A percentile compares a stretch with the other conserved stretches of the same genome.
These are phyloP conservation scores for Hepatocystis sp. DNA, from an alignment of 169 alveolate genomes.

Conservation along the genomic window DNA sequence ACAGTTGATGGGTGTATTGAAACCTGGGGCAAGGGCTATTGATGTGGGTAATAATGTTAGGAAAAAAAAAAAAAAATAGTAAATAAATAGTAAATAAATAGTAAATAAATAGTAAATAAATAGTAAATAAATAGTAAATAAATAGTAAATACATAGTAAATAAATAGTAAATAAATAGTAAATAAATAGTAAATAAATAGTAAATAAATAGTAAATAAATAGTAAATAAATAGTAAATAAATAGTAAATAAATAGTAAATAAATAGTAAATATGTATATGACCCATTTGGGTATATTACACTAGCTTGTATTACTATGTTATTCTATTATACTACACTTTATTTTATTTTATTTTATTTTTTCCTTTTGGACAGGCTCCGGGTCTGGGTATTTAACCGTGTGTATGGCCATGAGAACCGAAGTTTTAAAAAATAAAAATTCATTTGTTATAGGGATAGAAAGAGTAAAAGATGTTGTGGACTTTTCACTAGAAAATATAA, in stretches of 20 bases:
- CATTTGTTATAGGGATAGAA: conserved; percentile 67
- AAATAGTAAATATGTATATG: too few species aligned
- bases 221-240: too few species aligned
- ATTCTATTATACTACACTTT: too few species aligned
- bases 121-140: not conserved
- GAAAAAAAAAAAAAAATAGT: not conserved
- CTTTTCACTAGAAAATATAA: conserved; percentile 55
- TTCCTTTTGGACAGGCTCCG: conserved; percentile 32
- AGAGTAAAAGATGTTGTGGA: conserved; percentile 61
- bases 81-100: conserved; percentile 1
- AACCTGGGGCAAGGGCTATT: conserved; percentile 74
- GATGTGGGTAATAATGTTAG: conserved; percentile 45
- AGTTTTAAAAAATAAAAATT: conserved; percentile 53
- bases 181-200: too few species aligned
- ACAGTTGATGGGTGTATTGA: conserved; percentile 48
- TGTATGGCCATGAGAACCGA: conserved; percentile 72
- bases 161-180: too few species aligned
- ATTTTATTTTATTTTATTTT: not conserved
- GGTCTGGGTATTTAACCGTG: conserved; percentile 71
- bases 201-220: too few species aligned
- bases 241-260: too few species aligned
- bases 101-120: not conserved
- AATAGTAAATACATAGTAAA: too few species aligned
- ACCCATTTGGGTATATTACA: too few species aligned
- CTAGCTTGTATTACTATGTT: too few species aligned